A percentile compares a stretch with the other conserved stretches of the same genome.
Evolutionary conservation across 75 land plant species (phyloP).

Genomic region (Pinus taeda): DNA sequence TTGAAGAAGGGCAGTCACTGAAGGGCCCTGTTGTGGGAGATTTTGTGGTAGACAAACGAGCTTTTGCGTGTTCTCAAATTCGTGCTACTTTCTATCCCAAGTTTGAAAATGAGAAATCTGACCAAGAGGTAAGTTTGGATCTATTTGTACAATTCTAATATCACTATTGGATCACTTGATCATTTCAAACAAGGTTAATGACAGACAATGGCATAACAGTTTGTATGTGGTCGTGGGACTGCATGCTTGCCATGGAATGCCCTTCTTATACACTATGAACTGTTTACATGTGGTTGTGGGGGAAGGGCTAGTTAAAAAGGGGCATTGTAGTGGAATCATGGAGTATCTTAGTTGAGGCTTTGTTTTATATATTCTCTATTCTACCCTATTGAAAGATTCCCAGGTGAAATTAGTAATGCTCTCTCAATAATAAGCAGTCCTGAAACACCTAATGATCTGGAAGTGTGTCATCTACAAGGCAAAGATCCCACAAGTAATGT

Average conservation of each 20-base stretch:
- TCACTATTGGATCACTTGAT: not conserved
- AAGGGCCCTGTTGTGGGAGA: constrained; percentile 33
- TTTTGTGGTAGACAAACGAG: constrained; percentile 53
- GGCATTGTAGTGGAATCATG: no score
- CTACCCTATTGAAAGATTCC: not conserved
- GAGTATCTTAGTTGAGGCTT: not conserved
- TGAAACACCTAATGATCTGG: not conserved
- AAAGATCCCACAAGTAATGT: not conserved
- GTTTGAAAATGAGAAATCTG: constrained; percentile 98
- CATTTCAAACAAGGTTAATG: not conserved
- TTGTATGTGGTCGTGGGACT: not conserved
- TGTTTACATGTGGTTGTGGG: no score
- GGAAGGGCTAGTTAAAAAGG: no score
- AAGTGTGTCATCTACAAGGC: not conserved
- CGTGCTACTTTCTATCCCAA: constrained; percentile 97
- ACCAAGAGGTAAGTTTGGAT: constrained; percentile 77
- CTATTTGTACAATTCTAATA: not conserved
- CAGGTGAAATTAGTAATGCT: not conserved
- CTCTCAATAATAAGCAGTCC: not conserved
- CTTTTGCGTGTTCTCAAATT: constrained; percentile 59
- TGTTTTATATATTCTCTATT: not conserved
- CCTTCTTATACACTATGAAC: not conserved
- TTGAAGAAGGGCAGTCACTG: constrained; percentile 21
- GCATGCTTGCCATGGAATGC: not conserved
- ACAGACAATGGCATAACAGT: not conserved